Evolutionary conservation across 148 eudicot species (phyloP).

Genomic region (Rhododendron griersonianum): DNA sequence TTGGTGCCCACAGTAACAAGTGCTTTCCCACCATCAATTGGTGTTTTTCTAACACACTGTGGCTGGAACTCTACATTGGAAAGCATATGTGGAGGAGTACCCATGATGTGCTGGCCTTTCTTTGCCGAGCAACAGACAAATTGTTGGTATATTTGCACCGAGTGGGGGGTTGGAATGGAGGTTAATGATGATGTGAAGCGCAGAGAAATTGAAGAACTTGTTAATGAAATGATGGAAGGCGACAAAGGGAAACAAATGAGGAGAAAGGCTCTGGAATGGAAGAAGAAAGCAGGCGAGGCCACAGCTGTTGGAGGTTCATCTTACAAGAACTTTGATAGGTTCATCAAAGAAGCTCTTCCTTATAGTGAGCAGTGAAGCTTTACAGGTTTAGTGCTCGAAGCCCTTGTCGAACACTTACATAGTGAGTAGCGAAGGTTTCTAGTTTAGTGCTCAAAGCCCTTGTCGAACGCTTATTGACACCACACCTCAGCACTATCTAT

Average conservation of each 20-base stretch:
- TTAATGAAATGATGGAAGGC: neutral
- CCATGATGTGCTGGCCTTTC: conserved; percentile 3
- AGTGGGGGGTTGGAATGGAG: conserved; percentile 2
- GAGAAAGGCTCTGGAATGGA: neutral
- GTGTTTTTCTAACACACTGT: neutral
- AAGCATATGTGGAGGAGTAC: neutral
- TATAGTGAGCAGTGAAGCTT: neutral
- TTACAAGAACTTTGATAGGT: neutral
- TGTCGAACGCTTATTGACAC: neutral
- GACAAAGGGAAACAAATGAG: neutral
- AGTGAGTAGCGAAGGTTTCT: neutral
- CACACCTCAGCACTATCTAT: neutral
- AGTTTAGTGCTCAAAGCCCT: neutral
- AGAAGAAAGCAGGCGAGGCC: conserved; percentile 2
- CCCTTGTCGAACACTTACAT: neutral
- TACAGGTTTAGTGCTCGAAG: neutral
- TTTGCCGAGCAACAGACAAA: neutral
- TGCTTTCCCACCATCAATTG: neutral
- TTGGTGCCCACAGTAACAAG: neutral
- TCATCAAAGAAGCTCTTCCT: neutral
- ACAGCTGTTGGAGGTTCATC: neutral
- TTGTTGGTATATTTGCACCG: neutral
- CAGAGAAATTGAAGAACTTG: neutral
- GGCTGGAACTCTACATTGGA: neutral
- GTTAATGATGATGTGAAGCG: neutral